phyloP scores from a whole-genome alignment of 2,329 filamentous ascomycete genomes.

The Claviceps sp. region DNA sequence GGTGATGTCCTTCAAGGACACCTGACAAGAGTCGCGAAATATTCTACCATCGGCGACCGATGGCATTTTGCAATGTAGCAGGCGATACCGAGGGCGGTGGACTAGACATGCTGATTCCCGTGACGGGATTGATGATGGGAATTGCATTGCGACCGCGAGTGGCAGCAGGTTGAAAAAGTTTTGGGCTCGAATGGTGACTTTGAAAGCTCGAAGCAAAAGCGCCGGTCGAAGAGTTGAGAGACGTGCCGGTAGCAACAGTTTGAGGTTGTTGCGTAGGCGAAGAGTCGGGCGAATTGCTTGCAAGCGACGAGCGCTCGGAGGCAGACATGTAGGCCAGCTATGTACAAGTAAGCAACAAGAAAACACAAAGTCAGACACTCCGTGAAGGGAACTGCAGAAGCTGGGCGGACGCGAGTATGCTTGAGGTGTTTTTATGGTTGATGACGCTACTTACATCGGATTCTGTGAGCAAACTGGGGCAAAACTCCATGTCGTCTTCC shows the following conservation, averaged over 20 bases:
- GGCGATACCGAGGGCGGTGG: slow-evolving; percentile 63
- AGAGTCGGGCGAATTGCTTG: slow-evolving; percentile 83
- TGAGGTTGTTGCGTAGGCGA: slow-evolving; percentile 84
- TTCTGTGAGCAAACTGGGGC: slow-evolving; percentile 81
- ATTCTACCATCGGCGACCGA: slow-evolving; percentile 41
- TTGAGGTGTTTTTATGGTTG: not conserved
- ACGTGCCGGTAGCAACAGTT: slow-evolving; percentile 65
- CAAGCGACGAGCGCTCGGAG: slow-evolving; percentile 88
- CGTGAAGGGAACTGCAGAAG: not conserved
- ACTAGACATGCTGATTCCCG: slow-evolving; percentile 76
- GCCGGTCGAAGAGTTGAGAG: slow-evolving; percentile 54
- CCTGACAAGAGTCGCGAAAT: slow-evolving; percentile 13
- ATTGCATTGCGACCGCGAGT: slow-evolving; percentile 89
- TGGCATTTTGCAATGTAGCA: slow-evolving; percentile 43
- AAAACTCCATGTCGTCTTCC: slow-evolving; percentile 93
- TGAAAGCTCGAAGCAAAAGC: slow-evolving; percentile 55
- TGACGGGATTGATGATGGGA: slow-evolving; percentile 92
- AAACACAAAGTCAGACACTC: slow-evolving; percentile 19
- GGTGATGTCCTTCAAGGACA: slow-evolving; percentile 18
- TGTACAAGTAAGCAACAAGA: slow-evolving; percentile 9
- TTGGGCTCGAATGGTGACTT: slow-evolving; percentile 52
- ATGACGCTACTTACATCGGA: slow-evolving; percentile 59
- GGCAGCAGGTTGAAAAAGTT: slow-evolving; percentile 81
- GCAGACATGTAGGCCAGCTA: slow-evolving; percentile 84
- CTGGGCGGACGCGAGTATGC: not conserved